phyloP scores from a whole-genome alignment of 805 yeast species.

The Candida suzukii region DNA sequence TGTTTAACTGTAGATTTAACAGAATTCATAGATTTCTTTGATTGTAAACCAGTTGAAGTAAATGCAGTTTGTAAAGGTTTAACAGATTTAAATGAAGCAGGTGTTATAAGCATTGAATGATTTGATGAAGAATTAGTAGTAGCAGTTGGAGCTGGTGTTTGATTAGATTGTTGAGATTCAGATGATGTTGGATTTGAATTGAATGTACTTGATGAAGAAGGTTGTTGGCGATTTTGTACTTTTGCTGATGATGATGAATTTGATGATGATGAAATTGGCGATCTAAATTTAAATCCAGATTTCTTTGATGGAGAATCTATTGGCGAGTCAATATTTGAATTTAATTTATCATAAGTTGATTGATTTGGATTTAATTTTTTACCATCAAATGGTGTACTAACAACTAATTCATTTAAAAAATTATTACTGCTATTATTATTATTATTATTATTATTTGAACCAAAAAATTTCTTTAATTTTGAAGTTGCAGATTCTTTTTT shows the following conservation, averaged over 20 bases:
- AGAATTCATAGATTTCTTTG: conserved; percentile 45
- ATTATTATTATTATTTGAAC: conserved; percentile 4
- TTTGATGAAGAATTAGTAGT: conserved; percentile 6
- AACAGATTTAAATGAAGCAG: conserved; percentile 58
- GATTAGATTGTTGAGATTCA: neutral
- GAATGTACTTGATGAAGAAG: no score
- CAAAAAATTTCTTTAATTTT: conserved; percentile 15
- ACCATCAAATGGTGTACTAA: conserved; percentile 13
- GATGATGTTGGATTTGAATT: neutral
- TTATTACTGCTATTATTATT: neutral
- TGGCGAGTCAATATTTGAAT: conserved; percentile 3
- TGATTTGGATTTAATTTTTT: conserved; percentile 11
- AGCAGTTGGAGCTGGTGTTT: neutral
- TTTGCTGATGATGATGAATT: conserved; percentile 11
- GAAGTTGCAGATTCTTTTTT: conserved; percentile 16
- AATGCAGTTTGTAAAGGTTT: conserved; percentile 85
- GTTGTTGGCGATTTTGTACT: conserved; percentile 11
- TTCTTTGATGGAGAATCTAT: conserved; percentile 15
- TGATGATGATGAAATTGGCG: neutral
- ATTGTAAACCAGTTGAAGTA: conserved; percentile 62
- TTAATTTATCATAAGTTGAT: neutral
- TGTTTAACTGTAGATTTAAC: conserved; percentile 14
- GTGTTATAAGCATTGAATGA: conserved; percentile 35
- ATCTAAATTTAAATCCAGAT: neutral
- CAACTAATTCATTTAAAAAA: neutral